These are phyloP conservation scores for Salvia sclarea DNA, from an alignment of 305 asterid genomes.

Conservation along the genomic window DNA sequence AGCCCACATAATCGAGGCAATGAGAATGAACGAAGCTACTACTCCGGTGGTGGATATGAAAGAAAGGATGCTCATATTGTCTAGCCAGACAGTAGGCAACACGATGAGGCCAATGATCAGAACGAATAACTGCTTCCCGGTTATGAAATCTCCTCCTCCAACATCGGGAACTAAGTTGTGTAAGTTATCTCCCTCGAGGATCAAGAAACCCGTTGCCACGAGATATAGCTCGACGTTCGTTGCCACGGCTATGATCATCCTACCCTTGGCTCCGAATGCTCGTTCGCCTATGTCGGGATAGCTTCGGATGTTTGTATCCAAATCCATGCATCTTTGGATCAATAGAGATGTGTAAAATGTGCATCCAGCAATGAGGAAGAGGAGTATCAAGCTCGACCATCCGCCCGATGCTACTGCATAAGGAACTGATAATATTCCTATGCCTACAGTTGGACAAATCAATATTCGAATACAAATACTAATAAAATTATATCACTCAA, in stretches of 20 bases:
- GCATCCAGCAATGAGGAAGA: conserved; percentile 63
- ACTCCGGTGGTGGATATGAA: conserved; percentile 80
- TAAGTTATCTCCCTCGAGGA: conserved; percentile 77
- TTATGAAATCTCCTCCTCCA: conserved; percentile 36
- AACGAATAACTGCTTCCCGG: conserved; percentile 54
- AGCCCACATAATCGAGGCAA: conserved; percentile 63
- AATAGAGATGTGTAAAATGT: conserved; percentile 75
- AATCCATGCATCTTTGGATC: conserved; percentile 77
- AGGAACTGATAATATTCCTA: no score
- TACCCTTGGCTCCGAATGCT: conserved; percentile 76
- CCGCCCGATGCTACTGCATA: conserved; percentile 90
- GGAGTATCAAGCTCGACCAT: conserved; percentile 69
- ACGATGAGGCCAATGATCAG: no score
- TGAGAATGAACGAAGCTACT: conserved; percentile 62
- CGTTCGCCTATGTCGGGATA: conserved; percentile 83
- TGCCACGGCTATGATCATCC: no score
- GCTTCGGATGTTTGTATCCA: conserved; percentile 55
- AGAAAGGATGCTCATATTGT: conserved; percentile 71
- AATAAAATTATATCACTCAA: no score
- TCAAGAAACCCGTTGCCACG: conserved; percentile 90
- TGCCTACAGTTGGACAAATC: no score
- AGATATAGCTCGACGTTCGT: no score
- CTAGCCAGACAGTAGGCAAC: conserved; percentile 71
- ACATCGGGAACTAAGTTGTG: conserved; percentile 49
- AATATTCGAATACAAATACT: no score